Base-by-base conservation (phyloP, 2,329 filamentous ascomycete species). In the Exophiala sideris region DNA sequence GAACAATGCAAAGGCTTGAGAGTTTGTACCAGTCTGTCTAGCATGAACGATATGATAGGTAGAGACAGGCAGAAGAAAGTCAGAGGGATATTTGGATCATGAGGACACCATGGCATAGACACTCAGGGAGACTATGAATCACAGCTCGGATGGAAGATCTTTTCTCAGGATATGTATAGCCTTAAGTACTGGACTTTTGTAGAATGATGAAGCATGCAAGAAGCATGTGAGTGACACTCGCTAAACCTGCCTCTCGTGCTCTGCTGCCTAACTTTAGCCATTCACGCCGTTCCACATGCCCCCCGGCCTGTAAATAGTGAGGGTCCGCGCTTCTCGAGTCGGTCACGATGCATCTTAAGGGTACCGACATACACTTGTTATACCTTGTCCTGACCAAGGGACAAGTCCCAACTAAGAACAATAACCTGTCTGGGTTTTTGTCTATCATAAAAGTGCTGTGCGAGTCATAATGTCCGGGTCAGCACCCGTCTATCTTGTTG, bases 1-100 rank as follows among this genome's bases (percentile, higher is more conserved):
- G 72, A 83, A 77, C 47, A 92, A 91, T 68, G 76, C 80, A 5
- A 79, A 68, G 35, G 11, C 35, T 12, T 38, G 4, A 38, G 35
- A 12, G 35, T 12, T 9, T 16, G 11, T 5, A 10, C 4, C 10
- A 11, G 35, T 29, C 24, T 2, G 24, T 5, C 24, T 29, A 29
- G 7, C 24, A 3, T 8, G 24, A 29, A 29, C 3, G 7, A 29
- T 29, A 8, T 29, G 5, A 8, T 5, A 29, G 3, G 7, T 29
- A 29, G 7, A 29, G 24, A 29, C 24, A 29, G 7, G 24, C 24
- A 29, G 4, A 29, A 29, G 24, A 5, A 5, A 29, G 5, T 29
- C 24, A 29, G 7, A 29, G 24, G 24, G 4, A 29, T 5, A 8
- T 5, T 5, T 29, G 7, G 24, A 29, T 29, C 24, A 8, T 8